Evolutionary conservation across 306 rosid species (phyloP), one percentile per base, ranked within the genome.

Genomic region (Glycine latifolia): DNA sequence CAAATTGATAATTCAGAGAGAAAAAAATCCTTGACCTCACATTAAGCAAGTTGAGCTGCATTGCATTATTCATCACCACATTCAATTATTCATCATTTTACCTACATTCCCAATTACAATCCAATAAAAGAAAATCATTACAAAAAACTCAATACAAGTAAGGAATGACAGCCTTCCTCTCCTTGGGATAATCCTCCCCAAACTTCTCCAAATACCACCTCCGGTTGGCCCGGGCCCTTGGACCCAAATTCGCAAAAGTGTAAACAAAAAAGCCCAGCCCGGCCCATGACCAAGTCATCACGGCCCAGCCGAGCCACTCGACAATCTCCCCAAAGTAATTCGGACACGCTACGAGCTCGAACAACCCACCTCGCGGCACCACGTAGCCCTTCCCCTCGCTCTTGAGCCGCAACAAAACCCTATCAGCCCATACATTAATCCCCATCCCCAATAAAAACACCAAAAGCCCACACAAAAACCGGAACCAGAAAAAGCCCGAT

Each of bases 271-370:
- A 93, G 67, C 93, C 94, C 1, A 91, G 56, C 5, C 94, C 97
- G 15, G 54, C 92, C 92, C 90, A 91, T 0, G 96, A 86, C 88
- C 97, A 94, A 4, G 90, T 92, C 97, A 91, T 93, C 71, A 91
- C 73, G 1, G 90, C 85, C 98, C 97, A 96, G 3, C 97, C 97
- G 12, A 92, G 6, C 97, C 99, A 93, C 90, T 93, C 99, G 75
- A 92, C 61, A 7, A 90, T 85, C 87, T 93, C 97, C 56, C 97
- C 97, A 39, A 83, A 79, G 73, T 93, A 96, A 71, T 93, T 96
- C 1, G 99, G 97, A 69, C 94, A 93, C 26, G 93, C 91, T 7
- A 91, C 97, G 20, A 87, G 1, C 75, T 92, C 94, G 78, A 95
- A 95, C 69, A 84, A 78, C 58, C 97, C 91, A 43, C 97, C 97